Evolutionary conservation across 2,329 filamentous ascomycete species (phyloP), one percentile per base, ranked within the genome.

Genomic region (Nigrospora osmanthi): DNA sequence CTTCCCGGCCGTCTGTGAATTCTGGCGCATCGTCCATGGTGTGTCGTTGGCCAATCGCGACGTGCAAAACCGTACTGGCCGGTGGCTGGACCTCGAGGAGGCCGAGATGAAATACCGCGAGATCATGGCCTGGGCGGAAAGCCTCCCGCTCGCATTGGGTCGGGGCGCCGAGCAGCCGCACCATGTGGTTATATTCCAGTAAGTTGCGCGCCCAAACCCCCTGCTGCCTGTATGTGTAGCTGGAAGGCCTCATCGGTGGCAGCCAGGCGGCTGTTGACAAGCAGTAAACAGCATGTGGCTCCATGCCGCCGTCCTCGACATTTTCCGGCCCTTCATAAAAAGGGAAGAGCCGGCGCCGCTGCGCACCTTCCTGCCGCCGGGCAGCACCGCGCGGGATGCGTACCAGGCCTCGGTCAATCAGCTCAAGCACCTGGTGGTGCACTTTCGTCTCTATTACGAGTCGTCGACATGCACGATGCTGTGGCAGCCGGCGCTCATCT

Each of bases 401-500:
- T 68, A 55, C 32, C 44, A 47, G 3, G 62, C 65, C 1, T 69
- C 66, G 0, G 56, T 64, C 1, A 53, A 54, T 19, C 64, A 69
- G 35, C 54, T 69, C 9, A 68, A 69, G 46, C 56, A 57, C 5
- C 55, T 68, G 1, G 52, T 70, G 4, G 44, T 68, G 15, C 52
- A 59, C n/a, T 68, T 65, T 45, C 61, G 65, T n/a, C 52, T 54
- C 14, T 54, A 56, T 2, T 59, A 66, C 37, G 42, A 49, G 6
- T 58, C 57, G 6, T 64, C 65, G 2, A 51, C 55, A 1, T 66
- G 62, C 43, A 62, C 63, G 1, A 58, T 69, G 11, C 52, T 69
- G 3, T 70, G 65, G 64, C 63, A 69, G 42, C 67, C 56, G 3
- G 65, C 60, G 2, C 49, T 70, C n/a, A 59, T 64, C 2, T 68